Conservation (phyloP, 2,329 filamentous ascomycete genomes). For the Keithomyces neogunnii region DNA sequence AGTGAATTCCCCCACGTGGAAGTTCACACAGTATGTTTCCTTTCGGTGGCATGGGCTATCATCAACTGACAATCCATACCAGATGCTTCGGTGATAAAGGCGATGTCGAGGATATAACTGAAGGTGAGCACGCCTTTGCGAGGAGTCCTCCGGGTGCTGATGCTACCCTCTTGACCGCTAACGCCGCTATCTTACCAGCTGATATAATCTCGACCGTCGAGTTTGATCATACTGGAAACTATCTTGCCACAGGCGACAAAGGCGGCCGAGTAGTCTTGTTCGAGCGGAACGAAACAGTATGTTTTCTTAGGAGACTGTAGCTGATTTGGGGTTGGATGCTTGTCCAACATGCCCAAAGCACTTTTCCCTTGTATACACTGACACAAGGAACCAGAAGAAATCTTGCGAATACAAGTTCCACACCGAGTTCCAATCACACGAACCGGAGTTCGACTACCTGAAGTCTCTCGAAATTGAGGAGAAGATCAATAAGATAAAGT, state of each 20-base stretch:
- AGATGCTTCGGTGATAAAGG: constrained; percentile 99
- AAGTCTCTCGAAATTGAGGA: constrained; percentile 99
- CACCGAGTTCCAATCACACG: constrained; percentile 98
- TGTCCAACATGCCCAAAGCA: not conserved
- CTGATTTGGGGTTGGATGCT: not conserved
- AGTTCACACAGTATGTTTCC: constrained; percentile 89
- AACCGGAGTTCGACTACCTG: constrained; percentile 98
- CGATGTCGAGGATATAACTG: constrained; percentile 97
- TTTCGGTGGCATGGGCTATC: constrained; percentile 3
- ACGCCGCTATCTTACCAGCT: constrained; percentile 39
- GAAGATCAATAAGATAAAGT: constrained; percentile 99
- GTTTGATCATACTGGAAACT: constrained; percentile 85
- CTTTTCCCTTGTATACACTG: not conserved
- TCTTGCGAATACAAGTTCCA: constrained; percentile 99
- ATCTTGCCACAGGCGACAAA: constrained; percentile 84
- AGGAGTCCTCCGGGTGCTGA: not conserved
- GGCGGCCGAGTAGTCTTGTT: constrained; percentile 79
- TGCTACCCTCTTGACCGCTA: constrained; percentile 7
- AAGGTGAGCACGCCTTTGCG: constrained; percentile 50
- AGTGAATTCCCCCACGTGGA: constrained; percentile 92
- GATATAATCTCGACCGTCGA: constrained; percentile 90
- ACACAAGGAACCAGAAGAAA: constrained; percentile 66
- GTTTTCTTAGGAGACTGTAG: constrained; percentile 26
- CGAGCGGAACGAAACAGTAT: constrained; percentile 90
- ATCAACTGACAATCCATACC: constrained; percentile 18